Evolutionary conservation across 352 stramenopile species (phyloP).

Genomic region (Blastocystis sp.): DNA sequence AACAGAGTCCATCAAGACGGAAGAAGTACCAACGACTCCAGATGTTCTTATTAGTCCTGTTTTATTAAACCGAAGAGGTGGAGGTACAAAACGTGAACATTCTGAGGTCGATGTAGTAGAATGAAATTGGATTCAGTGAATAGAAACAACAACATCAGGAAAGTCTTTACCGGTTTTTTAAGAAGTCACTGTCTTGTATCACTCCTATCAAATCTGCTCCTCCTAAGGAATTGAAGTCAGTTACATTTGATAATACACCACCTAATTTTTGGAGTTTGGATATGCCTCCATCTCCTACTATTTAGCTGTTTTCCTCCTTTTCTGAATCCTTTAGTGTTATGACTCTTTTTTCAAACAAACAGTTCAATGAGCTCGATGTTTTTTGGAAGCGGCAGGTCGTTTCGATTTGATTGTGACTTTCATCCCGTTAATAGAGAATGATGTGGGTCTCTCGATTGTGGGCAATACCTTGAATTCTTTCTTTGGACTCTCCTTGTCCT

Average conservation of each 20-base stretch:
- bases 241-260: not conserved
- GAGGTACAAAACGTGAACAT: not conserved
- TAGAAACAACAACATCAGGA: not conserved
- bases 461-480: not conserved
- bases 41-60: not conserved
- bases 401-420: slow-evolving; percentile 5
- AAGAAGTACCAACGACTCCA: not conserved
- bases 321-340: not conserved
- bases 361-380: not conserved
- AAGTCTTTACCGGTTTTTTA: not conserved
- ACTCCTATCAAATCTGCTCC: not conserved
- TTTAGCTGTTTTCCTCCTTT: not conserved
- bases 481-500: not conserved
- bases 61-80: not conserved
- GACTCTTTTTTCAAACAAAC: not conserved
- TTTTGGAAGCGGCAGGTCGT: not conserved
- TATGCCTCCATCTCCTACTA: not conserved
- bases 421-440: slow-evolving; percentile 13
- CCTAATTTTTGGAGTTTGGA: slow-evolving; percentile 20
- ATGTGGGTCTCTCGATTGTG: not conserved
- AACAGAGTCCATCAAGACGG: too few relatives aligned
- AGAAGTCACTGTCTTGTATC: not conserved
- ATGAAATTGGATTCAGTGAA: not conserved
- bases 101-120: too few relatives aligned
- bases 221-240: not conserved